Evolutionary conservation across 345 rosid genomes (phyloP), one percentile per base, ranked within the genome.

Genomic region (Excoecaria agallocha): DNA sequence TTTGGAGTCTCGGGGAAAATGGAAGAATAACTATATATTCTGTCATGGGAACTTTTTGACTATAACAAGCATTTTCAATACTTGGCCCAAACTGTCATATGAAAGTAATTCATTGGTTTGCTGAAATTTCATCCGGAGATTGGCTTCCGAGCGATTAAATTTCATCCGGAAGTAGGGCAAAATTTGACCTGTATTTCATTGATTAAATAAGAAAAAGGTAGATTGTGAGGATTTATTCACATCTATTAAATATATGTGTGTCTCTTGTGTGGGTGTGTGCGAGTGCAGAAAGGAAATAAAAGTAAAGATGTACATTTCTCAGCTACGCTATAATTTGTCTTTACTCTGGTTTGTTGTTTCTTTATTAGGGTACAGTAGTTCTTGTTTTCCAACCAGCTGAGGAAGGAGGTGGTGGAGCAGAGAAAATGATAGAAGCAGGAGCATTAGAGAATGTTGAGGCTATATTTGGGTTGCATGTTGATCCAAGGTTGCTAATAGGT

Each of bases 381-480:
- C 89, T 91, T 30, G 83, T 94, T 48, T 94, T 94, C 71, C 98
- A 94, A 83, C 98, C 98, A 59, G 97, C 97, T n/a, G 97, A 94
- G 84, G 98, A 94, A 89, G 97, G 97, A 71, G 89, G 93, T 13
- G 97, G 90, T 22, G 97, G 97, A 24, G 97, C 97, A 15, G 86
- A 89, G 82, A 74, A 75, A 64, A 86, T 94, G 80, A 70, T 89
- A 46, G 95, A 94, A 48, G 90, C 85, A 3, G 97, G 97, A 51
- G 90, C 83, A 25, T 70, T 94, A 76, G 85, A 92, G 70, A 86
- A 89, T 69, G 90, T 94, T 24, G 76, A 86, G 20, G 98, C 90
- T 43, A 91, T 92, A 73, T 92, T 89, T 67, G 97, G 93, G 9
- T 77, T 89, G 51, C 98, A 92, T 78, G 85, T 94, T 67, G 38